phyloP scores from a whole-genome alignment of 2,329 filamentous ascomycete species.

The Calonectria leucothoes region DNA sequence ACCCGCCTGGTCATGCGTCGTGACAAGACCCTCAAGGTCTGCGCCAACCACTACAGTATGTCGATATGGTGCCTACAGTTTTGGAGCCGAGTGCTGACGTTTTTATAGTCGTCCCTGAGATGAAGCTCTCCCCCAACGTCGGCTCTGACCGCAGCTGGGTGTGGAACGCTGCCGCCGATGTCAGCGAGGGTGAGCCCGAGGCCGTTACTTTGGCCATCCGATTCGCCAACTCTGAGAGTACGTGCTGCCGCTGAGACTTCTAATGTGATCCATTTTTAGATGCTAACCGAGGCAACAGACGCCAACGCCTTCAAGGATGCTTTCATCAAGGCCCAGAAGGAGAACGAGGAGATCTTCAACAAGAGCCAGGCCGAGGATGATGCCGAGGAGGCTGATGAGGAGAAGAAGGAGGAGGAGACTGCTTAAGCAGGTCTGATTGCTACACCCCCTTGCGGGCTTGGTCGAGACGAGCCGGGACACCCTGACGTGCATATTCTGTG shows the following conservation, averaged over 20 bases:
- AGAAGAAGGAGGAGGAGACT: constrained; percentile 31
- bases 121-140: constrained; percentile 98
- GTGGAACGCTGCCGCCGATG: constrained; percentile 97
- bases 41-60: constrained; percentile 99
- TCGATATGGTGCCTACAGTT: constrained; percentile 28
- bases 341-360: constrained; percentile 89
- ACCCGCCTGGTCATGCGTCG: constrained; percentile 97
- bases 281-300: constrained; percentile 65
- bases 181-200: constrained; percentile 97
- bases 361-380: constrained; percentile 48
- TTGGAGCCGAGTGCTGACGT: constrained; percentile 5
- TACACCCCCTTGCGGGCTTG: constrained; percentile 24
- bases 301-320: constrained; percentile 98
- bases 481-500: not conserved
- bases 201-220: constrained; percentile 95
- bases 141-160: constrained; percentile 99
- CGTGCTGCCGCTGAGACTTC: constrained; percentile 50
- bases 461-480: constrained; percentile 19
- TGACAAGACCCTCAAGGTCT: constrained; percentile 99
- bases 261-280: no score
- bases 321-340: constrained; percentile 96
- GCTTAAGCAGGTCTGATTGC: constrained; percentile 32
- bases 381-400: constrained; percentile 38
- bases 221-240: constrained; percentile 97
- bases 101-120: constrained; percentile 87